Evolutionary conservation across 768 basidiomycete genomes (phyloP).

Genomic region (Boletus reticuloceps): DNA sequence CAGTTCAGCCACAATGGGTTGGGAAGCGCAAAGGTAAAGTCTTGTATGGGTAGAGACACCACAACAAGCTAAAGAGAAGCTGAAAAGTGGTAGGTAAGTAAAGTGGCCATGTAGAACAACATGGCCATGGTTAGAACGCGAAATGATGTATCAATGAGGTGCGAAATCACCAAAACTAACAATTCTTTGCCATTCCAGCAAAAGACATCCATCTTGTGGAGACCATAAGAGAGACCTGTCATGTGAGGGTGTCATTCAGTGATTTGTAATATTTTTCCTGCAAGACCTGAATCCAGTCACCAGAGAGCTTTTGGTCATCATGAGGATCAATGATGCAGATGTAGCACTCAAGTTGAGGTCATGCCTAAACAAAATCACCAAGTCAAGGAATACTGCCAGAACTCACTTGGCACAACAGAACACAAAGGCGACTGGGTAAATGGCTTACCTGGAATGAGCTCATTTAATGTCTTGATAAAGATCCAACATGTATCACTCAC

Average conservation of each 20-base stretch:
- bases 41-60: no score
- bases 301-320: neutral
- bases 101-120: no score
- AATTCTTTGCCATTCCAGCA: neutral
- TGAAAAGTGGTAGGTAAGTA: no score
- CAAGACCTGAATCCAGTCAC: constrained; percentile 4
- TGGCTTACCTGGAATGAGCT: constrained; percentile 6
- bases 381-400: neutral
- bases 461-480: neutral
- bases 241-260: constrained; percentile 2
- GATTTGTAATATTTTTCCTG: constrained; percentile 5
- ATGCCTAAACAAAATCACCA: neutral
- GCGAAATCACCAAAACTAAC: no score
- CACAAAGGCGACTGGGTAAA: neutral
- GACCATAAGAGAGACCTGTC: constrained; percentile 1
- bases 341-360: neutral
- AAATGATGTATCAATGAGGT: no score
- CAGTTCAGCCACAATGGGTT: no score
- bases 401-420: neutral
- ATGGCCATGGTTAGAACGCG: no score
- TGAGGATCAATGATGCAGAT: neutral
- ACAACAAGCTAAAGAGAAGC: no score
- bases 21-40: no score
- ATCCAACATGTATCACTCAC: neutral
- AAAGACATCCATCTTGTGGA: neutral